Conservation (phyloP, 768 basidiomycete genomes). For the Trametes gibbosa region DNA sequence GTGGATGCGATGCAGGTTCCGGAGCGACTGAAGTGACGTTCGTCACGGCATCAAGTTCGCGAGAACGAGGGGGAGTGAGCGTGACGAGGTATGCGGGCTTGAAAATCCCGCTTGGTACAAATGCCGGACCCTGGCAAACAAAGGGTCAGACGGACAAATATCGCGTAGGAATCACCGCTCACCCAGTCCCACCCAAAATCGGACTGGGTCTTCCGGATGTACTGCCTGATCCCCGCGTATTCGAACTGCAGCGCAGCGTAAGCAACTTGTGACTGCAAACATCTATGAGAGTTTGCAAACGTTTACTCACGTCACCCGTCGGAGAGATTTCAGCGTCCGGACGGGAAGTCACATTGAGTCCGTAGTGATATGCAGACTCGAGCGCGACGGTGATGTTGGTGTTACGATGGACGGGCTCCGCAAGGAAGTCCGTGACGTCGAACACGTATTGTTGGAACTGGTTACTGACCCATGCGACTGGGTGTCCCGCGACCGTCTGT, state of each 20-base stretch:
- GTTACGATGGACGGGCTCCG: constrained; percentile 30
- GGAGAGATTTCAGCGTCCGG: constrained; percentile 49
- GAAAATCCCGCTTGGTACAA: constrained; percentile 52
- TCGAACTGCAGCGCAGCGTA: constrained; percentile 39
- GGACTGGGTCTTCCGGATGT: constrained; percentile 48
- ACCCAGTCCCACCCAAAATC: constrained; percentile 70
- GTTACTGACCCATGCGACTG: constrained; percentile 58
- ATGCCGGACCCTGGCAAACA: constrained; percentile 47
- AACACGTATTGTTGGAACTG: constrained; percentile 54
- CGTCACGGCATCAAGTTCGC: background rate
- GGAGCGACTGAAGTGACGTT: background rate
- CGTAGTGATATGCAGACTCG: constrained; percentile 54
- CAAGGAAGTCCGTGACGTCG: constrained; percentile 46
- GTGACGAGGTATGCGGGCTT: constrained; percentile 55
- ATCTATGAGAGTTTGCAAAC: background rate
- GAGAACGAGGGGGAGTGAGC: constrained; percentile 25
- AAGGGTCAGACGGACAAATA: background rate
- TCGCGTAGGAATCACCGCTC: background rate
- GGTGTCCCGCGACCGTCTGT: constrained; percentile 48
- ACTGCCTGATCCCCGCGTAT: constrained; percentile 47
- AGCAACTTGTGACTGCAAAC: background rate
- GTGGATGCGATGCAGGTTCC: constrained; percentile 22
- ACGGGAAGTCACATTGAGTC: constrained; percentile 48
- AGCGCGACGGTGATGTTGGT: constrained; percentile 49
- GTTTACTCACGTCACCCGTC: constrained; percentile 28